These are phyloP conservation scores for Paecilomyces niveus DNA, from an alignment of 2,329 filamentous ascomycete genomes.

Conservation along the genomic window DNA sequence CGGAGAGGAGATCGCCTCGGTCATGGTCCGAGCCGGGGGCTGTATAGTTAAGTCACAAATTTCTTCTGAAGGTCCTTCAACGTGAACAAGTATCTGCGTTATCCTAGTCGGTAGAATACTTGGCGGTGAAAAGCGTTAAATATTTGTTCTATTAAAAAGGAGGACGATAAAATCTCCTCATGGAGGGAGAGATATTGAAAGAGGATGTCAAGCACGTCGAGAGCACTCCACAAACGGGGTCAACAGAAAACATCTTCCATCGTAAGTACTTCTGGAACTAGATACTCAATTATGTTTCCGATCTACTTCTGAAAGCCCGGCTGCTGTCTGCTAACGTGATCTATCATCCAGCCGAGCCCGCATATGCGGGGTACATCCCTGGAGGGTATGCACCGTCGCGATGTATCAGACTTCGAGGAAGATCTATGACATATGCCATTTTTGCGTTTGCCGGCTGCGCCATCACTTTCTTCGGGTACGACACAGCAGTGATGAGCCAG, in stretches of 20 bases:
- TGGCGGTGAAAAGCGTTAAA: not conserved
- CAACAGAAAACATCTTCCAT: not conserved
- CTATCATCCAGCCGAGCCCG: not conserved
- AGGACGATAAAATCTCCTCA: not conserved
- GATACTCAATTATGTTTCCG: not conserved
- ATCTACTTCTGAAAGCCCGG: not conserved
- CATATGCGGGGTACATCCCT: not conserved
- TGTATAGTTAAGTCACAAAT: not conserved
- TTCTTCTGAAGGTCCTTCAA: not conserved
- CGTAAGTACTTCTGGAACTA: not conserved
- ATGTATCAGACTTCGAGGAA: not conserved
- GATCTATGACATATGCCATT: not conserved
- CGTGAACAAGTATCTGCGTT: not conserved
- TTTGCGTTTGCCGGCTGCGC: constrained; percentile 9
- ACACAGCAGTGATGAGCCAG: constrained; percentile 18
- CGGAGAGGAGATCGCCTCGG: not conserved
- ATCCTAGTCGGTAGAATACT: not conserved
- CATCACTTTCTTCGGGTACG: constrained; percentile 17
- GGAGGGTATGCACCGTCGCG: not conserved
- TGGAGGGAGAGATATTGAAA: not conserved
- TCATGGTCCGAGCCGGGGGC: not conserved
- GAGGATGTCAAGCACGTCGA: not conserved
- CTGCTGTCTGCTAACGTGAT: not conserved
- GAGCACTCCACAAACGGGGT: not conserved
- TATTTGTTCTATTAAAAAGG: not conserved